Percentiles rank a stretch among this genome's conserved stretches.
These are phyloP conservation scores for Knoxdaviesia capensis DNA, from an alignment of 2,329 filamentous ascomycete genomes.

Conservation along the genomic window DNA sequence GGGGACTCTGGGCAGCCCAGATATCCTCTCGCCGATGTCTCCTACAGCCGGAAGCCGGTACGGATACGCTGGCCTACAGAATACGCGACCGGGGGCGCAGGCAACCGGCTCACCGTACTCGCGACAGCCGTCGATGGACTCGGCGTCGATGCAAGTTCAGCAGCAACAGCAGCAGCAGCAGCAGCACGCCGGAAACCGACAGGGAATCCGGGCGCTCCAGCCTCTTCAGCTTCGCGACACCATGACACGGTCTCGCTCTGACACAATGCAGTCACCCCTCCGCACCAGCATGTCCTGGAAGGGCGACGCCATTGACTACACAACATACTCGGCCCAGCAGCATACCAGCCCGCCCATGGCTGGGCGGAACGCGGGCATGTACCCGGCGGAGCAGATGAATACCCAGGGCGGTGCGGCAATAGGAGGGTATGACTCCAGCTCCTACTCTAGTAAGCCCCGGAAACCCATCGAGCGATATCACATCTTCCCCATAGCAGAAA, in stretches of 20 bases:
- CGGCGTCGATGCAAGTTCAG: constrained; percentile 19
- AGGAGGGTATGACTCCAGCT: constrained; percentile 27
- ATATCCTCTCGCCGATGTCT: constrained; percentile 37
- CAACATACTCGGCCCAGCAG: constrained; percentile 22
- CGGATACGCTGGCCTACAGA: constrained; percentile 16
- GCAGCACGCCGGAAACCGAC: constrained; percentile 10
- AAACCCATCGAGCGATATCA: no score
- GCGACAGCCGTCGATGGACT: constrained; percentile 25
- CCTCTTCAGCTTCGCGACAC: constrained; percentile 38
- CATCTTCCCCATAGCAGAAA: not conserved
- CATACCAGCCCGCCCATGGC: constrained; percentile 23
- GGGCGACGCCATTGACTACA: constrained; percentile 36
- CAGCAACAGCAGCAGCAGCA: not conserved
- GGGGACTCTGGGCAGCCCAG: constrained; percentile 26
- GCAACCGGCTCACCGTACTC: constrained; percentile 18
- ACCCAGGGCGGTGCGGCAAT: constrained; percentile 14
- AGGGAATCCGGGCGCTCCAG: constrained; percentile 30
- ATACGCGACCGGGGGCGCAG: no score
- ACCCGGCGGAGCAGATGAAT: constrained; percentile 26
- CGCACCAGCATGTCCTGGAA: constrained; percentile 44
- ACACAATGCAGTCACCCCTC: constrained; percentile 36
- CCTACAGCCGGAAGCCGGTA: constrained; percentile 33
- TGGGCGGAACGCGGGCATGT: constrained; percentile 26
- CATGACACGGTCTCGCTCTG: constrained; percentile 33
- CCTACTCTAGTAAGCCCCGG: constrained; percentile 27